These are phyloP conservation scores for Phyllachora maydis DNA, from an alignment of 2,329 filamentous ascomycete species.

Conservation along the genomic window DNA sequence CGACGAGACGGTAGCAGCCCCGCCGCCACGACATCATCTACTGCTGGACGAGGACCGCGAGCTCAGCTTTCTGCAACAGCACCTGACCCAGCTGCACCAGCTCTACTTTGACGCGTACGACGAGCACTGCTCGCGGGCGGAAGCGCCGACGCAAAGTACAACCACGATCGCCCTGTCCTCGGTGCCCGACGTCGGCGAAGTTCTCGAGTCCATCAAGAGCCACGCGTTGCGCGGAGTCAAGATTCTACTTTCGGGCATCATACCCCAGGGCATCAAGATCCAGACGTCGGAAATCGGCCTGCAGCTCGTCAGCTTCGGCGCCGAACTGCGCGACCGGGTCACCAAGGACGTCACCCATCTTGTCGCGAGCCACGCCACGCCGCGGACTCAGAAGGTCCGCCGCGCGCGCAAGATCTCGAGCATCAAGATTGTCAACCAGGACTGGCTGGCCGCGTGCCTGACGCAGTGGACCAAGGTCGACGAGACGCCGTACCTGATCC, in stretches of 20 bases:
- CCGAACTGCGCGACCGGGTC: constrained; percentile 34
- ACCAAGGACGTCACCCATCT: constrained; percentile 49
- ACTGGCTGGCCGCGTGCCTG: constrained; percentile 76
- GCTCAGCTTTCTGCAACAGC: constrained; percentile 53
- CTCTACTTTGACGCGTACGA: constrained; percentile 76
- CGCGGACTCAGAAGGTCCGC: constrained; percentile 77
- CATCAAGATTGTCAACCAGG: constrained; percentile 79
- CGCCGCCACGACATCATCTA: constrained; percentile 38
- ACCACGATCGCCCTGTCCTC: constrained; percentile 21
- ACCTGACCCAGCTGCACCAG: constrained; percentile 54
- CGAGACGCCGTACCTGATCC: constrained; percentile 51
- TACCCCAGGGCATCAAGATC: constrained; percentile 64
- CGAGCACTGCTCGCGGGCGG: constrained; percentile 17
- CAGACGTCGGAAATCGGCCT: constrained; percentile 69
- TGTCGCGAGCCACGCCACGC: constrained; percentile 47
- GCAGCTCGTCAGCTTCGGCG: constrained; percentile 76
- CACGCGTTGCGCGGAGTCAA: constrained; percentile 53
- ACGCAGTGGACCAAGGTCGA: constrained; percentile 66
- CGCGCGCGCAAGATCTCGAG: constrained; percentile 60
- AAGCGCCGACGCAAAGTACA: constrained; percentile 6
- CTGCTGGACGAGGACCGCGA: constrained; percentile 79
- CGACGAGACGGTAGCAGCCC: constrained; percentile 7
- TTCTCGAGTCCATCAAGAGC: constrained; percentile 69
- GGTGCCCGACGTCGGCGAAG: constrained; percentile 67
- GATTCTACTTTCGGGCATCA: constrained; percentile 77